Base-by-base conservation (phyloP, 345 rosid species). In the Eucalyptus victrix region DNA sequence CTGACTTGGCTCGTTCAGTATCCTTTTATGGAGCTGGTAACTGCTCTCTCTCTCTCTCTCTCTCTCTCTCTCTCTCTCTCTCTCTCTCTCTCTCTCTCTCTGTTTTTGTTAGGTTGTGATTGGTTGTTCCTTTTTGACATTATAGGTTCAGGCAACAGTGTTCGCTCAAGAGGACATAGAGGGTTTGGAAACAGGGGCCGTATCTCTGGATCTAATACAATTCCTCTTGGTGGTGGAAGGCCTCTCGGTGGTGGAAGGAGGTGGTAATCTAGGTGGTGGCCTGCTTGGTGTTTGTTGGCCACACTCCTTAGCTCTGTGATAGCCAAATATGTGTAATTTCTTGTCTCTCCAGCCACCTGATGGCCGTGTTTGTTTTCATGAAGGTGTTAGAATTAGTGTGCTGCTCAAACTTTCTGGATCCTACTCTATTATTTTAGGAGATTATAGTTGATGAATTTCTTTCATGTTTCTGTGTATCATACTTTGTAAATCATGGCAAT, bases 161-260 rank as follows among this genome's bases (percentile, higher is more conserved):
- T 96, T 90, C 95, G 98, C 32, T 91, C 98, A 54, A 95, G 98
- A 92, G 98, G 98, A 65, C 93, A 97, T 50, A 95, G 97, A 58
- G 97, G 97, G 86, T 94, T 92, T 92, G 96, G 95, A 80, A 94
- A 94, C 92, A 94, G 97, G 47, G 87, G 93, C 45, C 60, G 89
- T 69, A 93, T 94, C 87, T 96, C 99, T 50, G 99, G 97, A 87
- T 97, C 99, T 4, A 98, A 96, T 92, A 89, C 91, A 49, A 90
- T 93, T 87, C 98, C 98, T 88, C 91, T 97, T 23, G 98, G 99
- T 91, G 54, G 54, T 51, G 54, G 54, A 51, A 51, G 54, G 54
- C 98, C 98, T 88, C 90, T 97, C 21, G 98, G 99, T 91, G 95
- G 90, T 91, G 95, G 90, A 80, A 94, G 89, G 89, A 94, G 95